Percentiles rank a stretch among this genome's conserved stretches.
Evolutionary conservation across 164 flowering plant species (phyloP).

Genomic region (Tinospora cordifolia): DNA sequence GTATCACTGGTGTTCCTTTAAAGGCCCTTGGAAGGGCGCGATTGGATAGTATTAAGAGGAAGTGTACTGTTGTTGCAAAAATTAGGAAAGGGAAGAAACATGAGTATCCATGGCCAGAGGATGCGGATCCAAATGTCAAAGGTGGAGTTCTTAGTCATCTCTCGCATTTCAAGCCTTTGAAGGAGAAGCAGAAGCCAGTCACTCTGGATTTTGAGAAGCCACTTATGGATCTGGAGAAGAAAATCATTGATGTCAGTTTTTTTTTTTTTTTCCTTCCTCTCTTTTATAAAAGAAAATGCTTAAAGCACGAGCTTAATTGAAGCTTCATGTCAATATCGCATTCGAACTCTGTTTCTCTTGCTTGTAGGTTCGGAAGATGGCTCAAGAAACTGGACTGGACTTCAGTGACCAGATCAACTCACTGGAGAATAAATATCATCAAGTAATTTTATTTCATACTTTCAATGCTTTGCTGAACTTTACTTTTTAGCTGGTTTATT

Average conservation of each 20-base stretch:
- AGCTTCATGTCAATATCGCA: background rate
- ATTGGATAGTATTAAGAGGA: slow-evolving; percentile 27
- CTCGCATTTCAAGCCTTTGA: slow-evolving; percentile 78
- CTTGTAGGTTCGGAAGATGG: slow-evolving; percentile 77
- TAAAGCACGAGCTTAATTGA: background rate
- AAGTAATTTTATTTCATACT: slow-evolving; percentile 31
- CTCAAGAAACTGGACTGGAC: slow-evolving; percentile 82
- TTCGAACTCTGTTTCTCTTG: background rate
- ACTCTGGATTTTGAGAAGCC: slow-evolving; percentile 87
- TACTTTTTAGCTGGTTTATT: background rate
- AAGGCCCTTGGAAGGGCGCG: slow-evolving; percentile 32
- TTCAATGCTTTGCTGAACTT: background rate
- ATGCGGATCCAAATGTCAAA: slow-evolving; percentile 72
- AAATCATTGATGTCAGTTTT: slow-evolving; percentile 59
- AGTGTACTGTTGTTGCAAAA: slow-evolving; percentile 41
- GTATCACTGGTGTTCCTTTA: slow-evolving; percentile 36
- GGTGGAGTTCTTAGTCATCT: slow-evolving; percentile 65
- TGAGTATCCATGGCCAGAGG: slow-evolving; percentile 73
- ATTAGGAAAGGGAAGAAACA: slow-evolving; percentile 65
- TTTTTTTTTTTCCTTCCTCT: too few relatives aligned
- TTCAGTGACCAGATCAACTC: slow-evolving; percentile 73
- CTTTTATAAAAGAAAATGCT: too few relatives aligned
- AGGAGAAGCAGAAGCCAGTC: slow-evolving; percentile 76
- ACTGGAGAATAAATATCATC: slow-evolving; percentile 70
- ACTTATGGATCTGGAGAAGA: slow-evolving; percentile 65